Evolutionary conservation across 208 protist genomes (phyloP), one percentile per base, ranked within the genome.

Genomic region (Leptomonas pyrrhocoris): DNA sequence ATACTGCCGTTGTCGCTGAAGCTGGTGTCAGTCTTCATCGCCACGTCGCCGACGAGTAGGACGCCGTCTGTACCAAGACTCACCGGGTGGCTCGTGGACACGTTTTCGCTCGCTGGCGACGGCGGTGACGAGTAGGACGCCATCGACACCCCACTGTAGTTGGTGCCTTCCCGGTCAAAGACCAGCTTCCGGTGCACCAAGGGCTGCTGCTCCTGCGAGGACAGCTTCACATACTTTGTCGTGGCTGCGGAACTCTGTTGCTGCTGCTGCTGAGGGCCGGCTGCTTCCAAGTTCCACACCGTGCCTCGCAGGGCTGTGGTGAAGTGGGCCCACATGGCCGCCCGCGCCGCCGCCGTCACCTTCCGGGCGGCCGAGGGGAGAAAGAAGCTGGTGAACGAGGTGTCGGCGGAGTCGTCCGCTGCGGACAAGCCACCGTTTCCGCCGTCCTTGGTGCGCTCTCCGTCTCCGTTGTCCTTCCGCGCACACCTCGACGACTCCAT

Each of bases 141-240:
- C 64, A 57, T 73, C 49, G 51, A 61, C 13, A 84, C 83, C 51
- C 80, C 80, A 72, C 75, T 79, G 78, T 96, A 89, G 55, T 88
- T 78, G 0, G 86, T 96, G 51, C 88, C 90, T 34, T 91, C 77
- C 8, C 61, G 61, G 65, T 94, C 84, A 46, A 80, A 80, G 27
- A 86, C 49, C 0, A 95, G 57, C 69, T 94, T 94, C 36, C 89
- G 81, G 45, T 80, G 92, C 61, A 92, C 60, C 51, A 94, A 72
- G 18, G 73, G 67, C 73, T 86, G 83, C 77, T 96, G 87, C 76
- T 96, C 88, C 31, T 74, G 68, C 31, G 76, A 73, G 4, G 69
- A 80, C 1, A 94, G 71, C 48, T 80, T 77, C 31, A 92, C 82
- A 64, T 88, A 96, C 72, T 80, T 80, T 7, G 42, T 77, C 27